These are phyloP conservation scores for Bocquillonia castaneifolia DNA, from an alignment of 441 rosid species.

Conservation along the genomic window DNA sequence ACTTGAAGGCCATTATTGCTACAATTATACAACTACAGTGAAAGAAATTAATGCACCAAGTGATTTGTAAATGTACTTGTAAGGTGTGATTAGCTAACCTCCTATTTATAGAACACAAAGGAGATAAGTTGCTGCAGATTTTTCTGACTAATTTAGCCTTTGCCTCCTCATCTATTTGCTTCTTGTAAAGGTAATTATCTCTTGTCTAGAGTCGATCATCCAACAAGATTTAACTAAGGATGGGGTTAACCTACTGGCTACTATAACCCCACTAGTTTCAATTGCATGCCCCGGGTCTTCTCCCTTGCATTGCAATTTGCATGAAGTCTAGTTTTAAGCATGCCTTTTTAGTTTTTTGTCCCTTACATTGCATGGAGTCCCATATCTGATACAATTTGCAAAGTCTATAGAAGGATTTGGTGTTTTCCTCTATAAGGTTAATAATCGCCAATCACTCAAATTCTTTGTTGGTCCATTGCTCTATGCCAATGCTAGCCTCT, in stretches of 20 bases:
- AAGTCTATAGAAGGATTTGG: not conserved
- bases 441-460: too few species aligned
- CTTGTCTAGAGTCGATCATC: constrained; percentile 2
- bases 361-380: too few species aligned
- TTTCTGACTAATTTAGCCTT: constrained; percentile 1
- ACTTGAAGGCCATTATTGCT: constrained; percentile 31
- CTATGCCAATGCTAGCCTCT: not conserved
- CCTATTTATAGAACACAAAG: constrained; percentile 24
- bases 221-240: constrained; percentile 17
- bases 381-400: not conserved
- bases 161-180: not conserved
- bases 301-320: not conserved
- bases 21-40: not conserved
- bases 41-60: not conserved
- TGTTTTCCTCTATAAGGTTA: not conserved
- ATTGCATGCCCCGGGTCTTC: constrained; percentile 6
- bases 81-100: not conserved
- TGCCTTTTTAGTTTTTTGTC: too few species aligned
- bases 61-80: not conserved
- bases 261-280: not conserved
- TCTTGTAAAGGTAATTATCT: not conserved
- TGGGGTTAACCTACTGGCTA: constrained; percentile 26
- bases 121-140: constrained; percentile 24
- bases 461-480: constrained; percentile 21
- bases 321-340: not conserved